phyloP scores from a whole-genome alignment of 768 basidiomycete species.

The Coprinellus micaceus region DNA sequence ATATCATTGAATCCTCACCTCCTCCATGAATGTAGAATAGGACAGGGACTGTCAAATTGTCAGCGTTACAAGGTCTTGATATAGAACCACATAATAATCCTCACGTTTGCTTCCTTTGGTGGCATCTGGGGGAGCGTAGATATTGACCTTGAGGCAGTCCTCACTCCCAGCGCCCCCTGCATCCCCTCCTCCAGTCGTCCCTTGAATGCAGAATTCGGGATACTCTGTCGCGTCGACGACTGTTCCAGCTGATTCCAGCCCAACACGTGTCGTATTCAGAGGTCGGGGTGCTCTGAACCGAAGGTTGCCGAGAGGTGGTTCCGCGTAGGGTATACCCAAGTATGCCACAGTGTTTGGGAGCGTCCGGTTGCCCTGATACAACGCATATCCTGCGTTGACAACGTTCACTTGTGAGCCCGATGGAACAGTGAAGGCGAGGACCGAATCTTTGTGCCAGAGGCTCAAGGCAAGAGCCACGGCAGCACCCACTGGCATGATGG shows the following conservation, averaged over 20 bases:
- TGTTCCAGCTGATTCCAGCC: slow-evolving; percentile 28
- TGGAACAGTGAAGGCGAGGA: no score
- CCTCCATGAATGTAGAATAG: slow-evolving; percentile 50
- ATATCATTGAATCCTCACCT: slow-evolving; percentile 20
- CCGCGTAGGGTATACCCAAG: slow-evolving; percentile 57
- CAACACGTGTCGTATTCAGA: slow-evolving; percentile 45
- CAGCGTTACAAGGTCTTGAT: neutral
- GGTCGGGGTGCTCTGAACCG: slow-evolving; percentile 52
- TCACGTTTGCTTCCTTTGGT: slow-evolving; percentile 44
- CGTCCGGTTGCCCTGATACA: slow-evolving; percentile 51
- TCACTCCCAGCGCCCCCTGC: slow-evolving; percentile 63
- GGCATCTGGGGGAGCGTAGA: slow-evolving; percentile 52
- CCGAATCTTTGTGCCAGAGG: neutral
- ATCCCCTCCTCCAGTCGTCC: slow-evolving; percentile 47
- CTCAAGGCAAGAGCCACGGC: neutral
- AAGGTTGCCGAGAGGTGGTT: slow-evolving; percentile 50
- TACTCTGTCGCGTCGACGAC: slow-evolving; percentile 51
- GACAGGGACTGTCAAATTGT: slow-evolving; percentile 35
- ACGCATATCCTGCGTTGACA: slow-evolving; percentile 57
- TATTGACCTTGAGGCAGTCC: slow-evolving; percentile 65
- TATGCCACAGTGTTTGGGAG: slow-evolving; percentile 54
- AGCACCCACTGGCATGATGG: neutral
- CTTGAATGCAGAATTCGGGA: slow-evolving; percentile 60
- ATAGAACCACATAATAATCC: slow-evolving; percentile 14
- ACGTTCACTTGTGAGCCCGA: slow-evolving; percentile 16